These are phyloP conservation scores for Pleurotus djamor DNA, from an alignment of 768 basidiomycete species.

Conservation along the genomic window DNA sequence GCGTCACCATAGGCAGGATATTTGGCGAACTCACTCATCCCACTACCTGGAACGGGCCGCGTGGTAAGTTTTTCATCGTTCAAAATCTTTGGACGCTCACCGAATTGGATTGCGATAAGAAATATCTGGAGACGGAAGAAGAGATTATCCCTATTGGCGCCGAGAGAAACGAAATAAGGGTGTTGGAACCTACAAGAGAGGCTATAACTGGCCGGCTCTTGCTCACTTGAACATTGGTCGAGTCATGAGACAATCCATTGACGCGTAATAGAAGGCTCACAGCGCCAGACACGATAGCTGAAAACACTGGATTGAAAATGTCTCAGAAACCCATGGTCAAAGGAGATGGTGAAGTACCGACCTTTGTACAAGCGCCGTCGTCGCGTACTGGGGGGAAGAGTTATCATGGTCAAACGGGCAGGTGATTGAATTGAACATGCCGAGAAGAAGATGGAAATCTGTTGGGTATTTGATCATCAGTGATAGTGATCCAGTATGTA, in stretches of 20 bases:
- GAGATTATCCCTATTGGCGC: too few species aligned
- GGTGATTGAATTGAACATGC: not conserved
- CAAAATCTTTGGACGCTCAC: too few species aligned
- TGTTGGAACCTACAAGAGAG: not conserved
- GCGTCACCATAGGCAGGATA: too few species aligned
- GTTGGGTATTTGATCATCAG: not conserved
- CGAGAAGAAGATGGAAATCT: not conserved
- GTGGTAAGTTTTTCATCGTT: too few species aligned
- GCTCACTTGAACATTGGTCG: not conserved
- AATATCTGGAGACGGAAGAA: too few species aligned
- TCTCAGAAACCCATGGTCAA: too few species aligned
- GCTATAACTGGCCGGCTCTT: not conserved
- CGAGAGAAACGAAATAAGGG: too few species aligned
- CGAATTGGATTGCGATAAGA: too few species aligned
- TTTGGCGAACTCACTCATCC: too few species aligned
- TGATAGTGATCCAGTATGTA: not conserved
- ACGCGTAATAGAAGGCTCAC: not conserved
- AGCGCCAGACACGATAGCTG: not conserved
- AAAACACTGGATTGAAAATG: not conserved
- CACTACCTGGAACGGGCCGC: too few species aligned
- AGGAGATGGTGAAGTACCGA: not conserved
- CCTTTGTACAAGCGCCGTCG: not conserved
- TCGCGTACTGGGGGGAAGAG: not conserved
- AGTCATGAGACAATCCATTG: not conserved
- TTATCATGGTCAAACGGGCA: not conserved